Evolutionary conservation across 768 basidiomycete genomes (phyloP).

Genomic region (Boletus rubescentipes): DNA sequence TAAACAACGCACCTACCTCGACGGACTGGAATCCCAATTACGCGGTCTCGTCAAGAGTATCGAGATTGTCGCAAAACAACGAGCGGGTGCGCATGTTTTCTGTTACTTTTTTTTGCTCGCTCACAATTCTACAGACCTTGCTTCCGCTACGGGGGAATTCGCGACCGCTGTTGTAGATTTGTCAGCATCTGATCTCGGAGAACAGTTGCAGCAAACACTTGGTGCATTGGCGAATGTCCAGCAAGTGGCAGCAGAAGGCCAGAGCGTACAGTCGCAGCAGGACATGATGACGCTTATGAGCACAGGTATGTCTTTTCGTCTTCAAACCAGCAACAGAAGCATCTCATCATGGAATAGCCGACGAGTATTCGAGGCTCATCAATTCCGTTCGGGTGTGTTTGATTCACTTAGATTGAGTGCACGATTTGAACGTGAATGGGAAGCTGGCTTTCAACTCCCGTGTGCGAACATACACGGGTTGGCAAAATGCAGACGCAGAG

Average conservation of each 20-base stretch:
- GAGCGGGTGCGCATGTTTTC: conserved; percentile 51
- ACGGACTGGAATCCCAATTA: conserved; percentile 87
- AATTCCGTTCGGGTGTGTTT: conserved; percentile 75
- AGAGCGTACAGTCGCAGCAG: conserved; percentile 72
- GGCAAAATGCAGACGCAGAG: conserved; percentile 80
- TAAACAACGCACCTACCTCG: conserved; percentile 78
- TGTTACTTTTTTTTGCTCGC: not conserved
- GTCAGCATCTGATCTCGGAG: conserved; percentile 72
- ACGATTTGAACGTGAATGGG: not conserved
- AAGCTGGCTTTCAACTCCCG: conserved; percentile 89
- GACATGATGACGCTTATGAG: conserved; percentile 82
- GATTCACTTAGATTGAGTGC: not conserved
- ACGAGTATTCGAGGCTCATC: conserved; percentile 93
- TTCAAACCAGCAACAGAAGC: not conserved
- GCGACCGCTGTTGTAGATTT: conserved; percentile 68
- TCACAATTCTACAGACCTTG: conserved; percentile 50
- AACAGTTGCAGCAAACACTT: conserved; percentile 69
- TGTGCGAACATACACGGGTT: conserved; percentile 75
- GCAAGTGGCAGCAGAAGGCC: conserved; percentile 68
- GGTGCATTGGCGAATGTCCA: conserved; percentile 73
- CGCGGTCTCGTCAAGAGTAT: conserved; percentile 85
- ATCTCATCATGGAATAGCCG: conserved; percentile 43
- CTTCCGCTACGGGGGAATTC: conserved; percentile 74
- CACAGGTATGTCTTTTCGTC: conserved; percentile 47
- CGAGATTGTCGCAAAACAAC: conserved; percentile 80